Percentiles rank a stretch among this genome's conserved stretches.
These are phyloP conservation scores for Yamadazyma aaseri DNA, from an alignment of 1,139 yeast genomes.

Conservation along the genomic window DNA sequence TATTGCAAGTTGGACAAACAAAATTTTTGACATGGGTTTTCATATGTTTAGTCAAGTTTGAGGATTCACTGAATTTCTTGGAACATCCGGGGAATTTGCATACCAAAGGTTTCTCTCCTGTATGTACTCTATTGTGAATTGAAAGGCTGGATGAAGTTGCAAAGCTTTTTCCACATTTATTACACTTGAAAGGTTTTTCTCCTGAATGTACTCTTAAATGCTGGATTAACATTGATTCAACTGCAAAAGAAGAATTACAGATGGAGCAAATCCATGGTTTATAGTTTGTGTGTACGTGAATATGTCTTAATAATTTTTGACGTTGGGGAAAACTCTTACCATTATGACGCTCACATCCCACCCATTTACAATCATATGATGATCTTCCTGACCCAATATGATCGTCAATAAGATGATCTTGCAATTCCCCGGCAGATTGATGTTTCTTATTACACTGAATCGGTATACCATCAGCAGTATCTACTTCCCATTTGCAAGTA, in stretches of 20 bases:
- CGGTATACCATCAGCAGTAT: constrained; percentile 30
- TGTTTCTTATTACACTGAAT: constrained; percentile 52
- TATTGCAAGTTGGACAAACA: constrained; percentile 52
- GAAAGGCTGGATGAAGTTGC: constrained; percentile 56
- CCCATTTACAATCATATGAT: constrained; percentile 73
- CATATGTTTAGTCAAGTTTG: constrained; percentile 87
- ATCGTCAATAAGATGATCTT: constrained; percentile 60
- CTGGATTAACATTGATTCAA: constrained; percentile 62
- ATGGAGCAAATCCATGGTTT: constrained; percentile 70
- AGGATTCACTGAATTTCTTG: constrained; percentile 83
- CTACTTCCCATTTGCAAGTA: constrained; percentile 49
- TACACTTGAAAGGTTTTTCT: constrained; percentile 56
- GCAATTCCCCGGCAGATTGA: constrained; percentile 55
- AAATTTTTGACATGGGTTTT: constrained; percentile 55
- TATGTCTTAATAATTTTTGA: constrained; percentile 82
- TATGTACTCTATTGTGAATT: constrained; percentile 54
- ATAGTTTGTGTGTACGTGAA: constrained; percentile 83
- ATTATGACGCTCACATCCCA: constrained; percentile 64
- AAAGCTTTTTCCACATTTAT: constrained; percentile 48
- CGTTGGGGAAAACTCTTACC: constrained; percentile 71
- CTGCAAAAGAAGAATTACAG: constrained; percentile 72
- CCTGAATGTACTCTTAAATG: constrained; percentile 90
- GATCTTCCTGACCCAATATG: constrained; percentile 79
- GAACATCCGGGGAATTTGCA: constrained; percentile 83
- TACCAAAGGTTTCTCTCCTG: constrained; percentile 71